Percentiles rank a stretch among this genome's conserved stretches.
phyloP scores from a whole-genome alignment of 2,329 filamentous ascomycete genomes.

The Aspergillus sp. region DNA sequence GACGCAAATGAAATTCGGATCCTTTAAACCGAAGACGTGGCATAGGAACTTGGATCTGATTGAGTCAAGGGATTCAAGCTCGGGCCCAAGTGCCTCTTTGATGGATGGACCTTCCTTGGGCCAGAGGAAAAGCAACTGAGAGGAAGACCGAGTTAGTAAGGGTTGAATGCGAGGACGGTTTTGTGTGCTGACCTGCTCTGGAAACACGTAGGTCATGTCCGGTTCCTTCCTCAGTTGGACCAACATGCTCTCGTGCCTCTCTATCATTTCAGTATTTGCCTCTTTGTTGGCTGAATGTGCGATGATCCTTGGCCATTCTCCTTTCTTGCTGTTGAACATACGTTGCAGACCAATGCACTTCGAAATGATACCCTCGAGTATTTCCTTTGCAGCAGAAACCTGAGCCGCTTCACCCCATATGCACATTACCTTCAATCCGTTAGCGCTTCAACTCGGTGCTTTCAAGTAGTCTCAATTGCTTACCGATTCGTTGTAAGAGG shows the following conservation, averaged over 20 bases:
- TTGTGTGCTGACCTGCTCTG: slow-evolving; percentile 25
- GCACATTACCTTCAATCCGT: slow-evolving; percentile 19
- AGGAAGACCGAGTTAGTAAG: not conserved
- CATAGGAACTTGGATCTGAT: slow-evolving; percentile 43
- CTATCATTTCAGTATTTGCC: slow-evolving; percentile 19
- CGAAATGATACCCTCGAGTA: slow-evolving; percentile 18
- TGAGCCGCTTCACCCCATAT: slow-evolving; percentile 29
- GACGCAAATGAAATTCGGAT: slow-evolving; percentile 31
- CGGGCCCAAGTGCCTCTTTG: slow-evolving; percentile 40
- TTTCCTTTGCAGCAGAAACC: slow-evolving; percentile 21
- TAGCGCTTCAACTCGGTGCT: not conserved
- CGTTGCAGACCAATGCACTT: slow-evolving; percentile 14
- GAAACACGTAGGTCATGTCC: slow-evolving; percentile 18
- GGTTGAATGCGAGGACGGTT: not conserved
- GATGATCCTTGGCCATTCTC: slow-evolving; percentile 24
- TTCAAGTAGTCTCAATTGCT: not conserved
- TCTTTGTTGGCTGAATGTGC: slow-evolving; percentile 27
- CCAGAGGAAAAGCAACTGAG: slow-evolving; percentile 46
- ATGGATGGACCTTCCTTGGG: slow-evolving; percentile 43
- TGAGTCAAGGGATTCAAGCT: slow-evolving; percentile 46
- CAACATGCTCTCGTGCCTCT: slow-evolving; percentile 23
- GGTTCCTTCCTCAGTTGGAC: slow-evolving; percentile 28
- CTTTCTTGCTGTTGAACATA: slow-evolving; percentile 15
- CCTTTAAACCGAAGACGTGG: slow-evolving; percentile 40
- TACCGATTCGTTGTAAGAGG: slow-evolving; percentile 25